Base-by-base conservation (phyloP, 495 filamentous ascomycete genomes). In the Wilcoxina mikolae region DNA sequence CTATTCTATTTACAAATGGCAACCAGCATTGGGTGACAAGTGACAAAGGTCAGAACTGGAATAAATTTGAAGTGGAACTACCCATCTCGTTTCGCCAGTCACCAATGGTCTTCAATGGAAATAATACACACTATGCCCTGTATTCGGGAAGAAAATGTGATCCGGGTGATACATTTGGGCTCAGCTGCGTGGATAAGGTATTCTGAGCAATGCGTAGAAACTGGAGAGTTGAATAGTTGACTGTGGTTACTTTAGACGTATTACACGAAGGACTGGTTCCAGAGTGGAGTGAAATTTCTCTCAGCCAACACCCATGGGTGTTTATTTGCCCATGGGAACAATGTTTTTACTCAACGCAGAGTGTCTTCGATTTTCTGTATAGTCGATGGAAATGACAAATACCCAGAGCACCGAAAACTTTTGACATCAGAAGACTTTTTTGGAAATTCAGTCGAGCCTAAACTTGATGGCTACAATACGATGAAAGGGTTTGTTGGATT, bases 261-360 rank as follows among this genome's bases (percentile, higher is more conserved):
- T 66, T 95, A 95, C 62, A 96, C 91, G 1, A 80, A 72, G 15
- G 78, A 98, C 67, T 84, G 84, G 48, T 98, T 98, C 70, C 68
- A 81, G 39, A 76, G 73, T 5, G 64, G 72, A 33, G 73, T 78
- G 27, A 73, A 82, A 52, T 59, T 71, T 17, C 72, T 96, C 56
- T 74, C 79, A 25, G 72, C 75, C 26, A 45, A 55, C n/a, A 82
- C 83, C 2, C 71, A 76, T 29, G 78, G 80, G 51, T 98, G 91
- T 67, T 75, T 80, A 56, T 98, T 87, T 81, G 91, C 90, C 10
- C 82, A 82, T 51, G 78, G 78, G 11, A 80, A 82, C 18, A 74
- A 80, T 4, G 66, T 79, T 39, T 95, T 95, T 66, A 65, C 72
- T 0, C 72, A 78, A 27, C 67, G 78, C 17, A 73, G 82, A 50